Percentiles rank a stretch among this genome's conserved stretches.
Evolutionary conservation across 2,329 filamentous ascomycete genomes (phyloP).

Genomic region (Rutstroemia sp.): DNA sequence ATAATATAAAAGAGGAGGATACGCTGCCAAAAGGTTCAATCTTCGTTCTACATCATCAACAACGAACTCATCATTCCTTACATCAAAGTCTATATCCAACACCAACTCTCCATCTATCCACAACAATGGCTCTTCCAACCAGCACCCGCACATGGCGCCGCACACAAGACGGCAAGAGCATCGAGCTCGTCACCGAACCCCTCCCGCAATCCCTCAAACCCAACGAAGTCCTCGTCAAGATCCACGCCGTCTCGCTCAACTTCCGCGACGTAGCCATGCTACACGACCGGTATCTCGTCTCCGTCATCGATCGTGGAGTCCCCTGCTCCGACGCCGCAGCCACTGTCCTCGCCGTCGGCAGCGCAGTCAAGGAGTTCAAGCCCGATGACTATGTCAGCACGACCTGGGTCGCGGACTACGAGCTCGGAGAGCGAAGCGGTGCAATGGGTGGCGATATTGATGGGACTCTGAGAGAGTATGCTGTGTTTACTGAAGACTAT

Average conservation of each 20-base stretch:
- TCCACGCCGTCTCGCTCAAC: conserved; percentile 1
- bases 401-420: neutral
- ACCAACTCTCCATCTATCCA: too few relatives aligned
- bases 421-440: neutral
- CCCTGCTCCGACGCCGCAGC: neutral
- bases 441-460: neutral
- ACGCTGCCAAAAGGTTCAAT: too few relatives aligned
- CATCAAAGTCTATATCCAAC: too few relatives aligned
- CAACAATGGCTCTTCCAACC: too few relatives aligned
- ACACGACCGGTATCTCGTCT: neutral
- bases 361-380: neutral
- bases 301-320: neutral
- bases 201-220: neutral
- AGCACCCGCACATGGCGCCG: too few relatives aligned
- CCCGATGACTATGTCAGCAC: neutral
- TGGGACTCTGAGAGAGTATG: neutral
- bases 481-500: neutral
- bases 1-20: too few relatives aligned
- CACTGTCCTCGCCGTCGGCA: neutral
- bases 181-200: neutral
- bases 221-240: neutral
- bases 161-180: too few relatives aligned
- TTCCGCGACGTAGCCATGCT: neutral
- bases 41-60: too few relatives aligned
- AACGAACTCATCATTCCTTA: too few relatives aligned